phyloP scores from a whole-genome alignment of 1,284 basidiomycete species.

The Singerocomus inundabilis region DNA sequence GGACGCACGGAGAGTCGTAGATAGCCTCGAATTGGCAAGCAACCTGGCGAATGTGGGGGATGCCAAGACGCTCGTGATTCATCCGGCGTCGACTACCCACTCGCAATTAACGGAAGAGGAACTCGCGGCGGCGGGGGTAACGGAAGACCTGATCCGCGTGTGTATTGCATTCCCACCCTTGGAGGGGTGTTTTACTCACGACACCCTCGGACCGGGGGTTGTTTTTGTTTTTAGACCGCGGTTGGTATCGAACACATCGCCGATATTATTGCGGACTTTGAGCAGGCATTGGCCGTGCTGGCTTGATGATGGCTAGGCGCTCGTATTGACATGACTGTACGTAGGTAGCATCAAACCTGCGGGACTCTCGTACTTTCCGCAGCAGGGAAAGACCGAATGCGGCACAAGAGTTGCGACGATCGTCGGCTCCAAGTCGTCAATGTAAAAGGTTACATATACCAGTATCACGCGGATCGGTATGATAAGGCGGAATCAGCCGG shows the following conservation, averaged over 20 bases:
- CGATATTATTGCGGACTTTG: conserved; percentile 86
- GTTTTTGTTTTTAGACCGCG: conserved; percentile 40
- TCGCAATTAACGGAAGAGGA: conserved; percentile 71
- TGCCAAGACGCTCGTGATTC: conserved; percentile 79
- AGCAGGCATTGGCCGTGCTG: conserved; percentile 32
- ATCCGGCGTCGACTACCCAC: conserved; percentile 85
- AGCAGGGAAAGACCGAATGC: no score
- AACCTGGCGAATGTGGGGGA: conserved; percentile 70
- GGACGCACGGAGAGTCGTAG: conserved; percentile 66
- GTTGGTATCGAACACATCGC: conserved; percentile 83
- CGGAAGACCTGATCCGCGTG: conserved; percentile 77
- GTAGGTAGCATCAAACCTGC: no score
- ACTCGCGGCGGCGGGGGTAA: conserved; percentile 69
- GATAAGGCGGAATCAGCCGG: no score
- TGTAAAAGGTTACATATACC: no score
- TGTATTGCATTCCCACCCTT: conserved; percentile 22
- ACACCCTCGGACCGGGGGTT: not conserved
- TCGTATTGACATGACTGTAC: no score
- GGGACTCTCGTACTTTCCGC: no score
- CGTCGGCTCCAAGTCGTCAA: no score
- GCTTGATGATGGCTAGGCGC: no score
- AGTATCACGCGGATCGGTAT: no score
- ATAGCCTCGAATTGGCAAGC: conserved; percentile 70
- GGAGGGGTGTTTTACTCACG: no score
- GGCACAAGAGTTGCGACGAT: no score